phyloP scores from a whole-genome alignment of 148 eudicot species.

The Amaranthus cruentus region DNA sequence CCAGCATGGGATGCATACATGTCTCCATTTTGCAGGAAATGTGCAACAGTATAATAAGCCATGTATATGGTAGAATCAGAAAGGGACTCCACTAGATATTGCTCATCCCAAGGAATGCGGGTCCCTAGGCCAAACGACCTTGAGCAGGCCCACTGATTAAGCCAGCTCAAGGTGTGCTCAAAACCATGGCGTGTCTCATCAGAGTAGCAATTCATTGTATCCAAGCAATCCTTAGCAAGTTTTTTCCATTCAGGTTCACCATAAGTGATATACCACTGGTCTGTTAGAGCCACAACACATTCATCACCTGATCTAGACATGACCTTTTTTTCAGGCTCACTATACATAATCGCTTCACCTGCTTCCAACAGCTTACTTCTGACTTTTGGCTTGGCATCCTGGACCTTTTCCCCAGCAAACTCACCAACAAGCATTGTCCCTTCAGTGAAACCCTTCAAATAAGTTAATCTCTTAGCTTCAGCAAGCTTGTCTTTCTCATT shows the following conservation, averaged over 20 bases:
- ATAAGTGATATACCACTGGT: constrained; percentile 87
- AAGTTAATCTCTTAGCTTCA: constrained; percentile 70
- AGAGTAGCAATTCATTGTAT: constrained; percentile 58
- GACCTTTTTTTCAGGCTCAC: constrained; percentile 89
- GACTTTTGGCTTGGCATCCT: constrained; percentile 66
- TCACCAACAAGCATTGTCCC: constrained; percentile 73
- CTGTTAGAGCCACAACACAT: constrained; percentile 88
- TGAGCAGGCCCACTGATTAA: constrained; percentile 91
- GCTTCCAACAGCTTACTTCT: constrained; percentile 55
- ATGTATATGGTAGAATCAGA: constrained; percentile 91
- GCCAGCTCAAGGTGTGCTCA: constrained; percentile 86
- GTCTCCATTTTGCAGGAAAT: constrained; percentile 66
- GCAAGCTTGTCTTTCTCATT: constrained; percentile 87
- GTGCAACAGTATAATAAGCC: constrained; percentile 86
- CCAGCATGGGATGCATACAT: constrained; percentile 53
- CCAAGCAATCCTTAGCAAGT: constrained; percentile 66
- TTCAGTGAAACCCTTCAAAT: constrained; percentile 78
- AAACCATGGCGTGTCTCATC: constrained; percentile 87
- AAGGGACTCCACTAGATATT: constrained; percentile 77
- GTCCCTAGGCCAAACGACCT: constrained; percentile 85
- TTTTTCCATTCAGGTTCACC: constrained; percentile 71
- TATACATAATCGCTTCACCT: constrained; percentile 64
- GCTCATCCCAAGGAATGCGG: constrained; percentile 89
- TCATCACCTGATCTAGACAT: constrained; percentile 93
- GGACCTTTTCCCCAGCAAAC: constrained; percentile 64